Evolutionary conservation across 768 basidiomycete genomes (phyloP), one percentile per base, ranked within the genome.

Genomic region (Rhodotorula toruloides): DNA sequence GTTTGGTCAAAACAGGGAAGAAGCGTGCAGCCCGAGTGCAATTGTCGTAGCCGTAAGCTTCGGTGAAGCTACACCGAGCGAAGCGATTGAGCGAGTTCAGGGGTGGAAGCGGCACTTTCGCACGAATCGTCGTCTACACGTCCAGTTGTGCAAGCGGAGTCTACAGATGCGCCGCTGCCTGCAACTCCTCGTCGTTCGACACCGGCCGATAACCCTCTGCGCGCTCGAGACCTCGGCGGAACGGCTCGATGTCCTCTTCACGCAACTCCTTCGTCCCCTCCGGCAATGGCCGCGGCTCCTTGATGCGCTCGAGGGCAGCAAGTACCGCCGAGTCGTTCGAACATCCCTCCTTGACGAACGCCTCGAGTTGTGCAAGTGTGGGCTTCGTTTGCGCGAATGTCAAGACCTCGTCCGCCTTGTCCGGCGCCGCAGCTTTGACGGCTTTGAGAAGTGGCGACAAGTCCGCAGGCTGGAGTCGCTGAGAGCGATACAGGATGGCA

Each of bases 401-500:
- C n/a, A 42, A 37, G 39, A 54, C n/a, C 39, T 17, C 16, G 17
- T 21, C 39, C 16, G 27, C 54, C 27, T 54, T 39, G 54, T 27
- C 13, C n/a, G 59, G 50, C 4, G 12, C 12, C 8, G n/a, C 29
- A 1, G 22, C 1, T 2, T 14, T 13, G 25, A 60, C 59, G 32
- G 25, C 37, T 21, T 21, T n/a, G 29, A 56, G 40, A 19, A 70
- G 27, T 2, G 27, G 7, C 0, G 48, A 39, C 37, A 70, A 58
- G 2, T 46, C 22, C n/a, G 55, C 27, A 5, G 68, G 63, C 36
- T 70, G 68, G 22, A 85, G 65, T 9, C 64, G 87, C 74, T 86
- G 86, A 6, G 92, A 91, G 53, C 82, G 80, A 78, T 91, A 80
- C 70, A 98, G 93, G 49, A 93, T 80, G 0, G 93, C 89, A 54